Percentiles rank a stretch among this genome's conserved stretches.
phyloP scores from a whole-genome alignment of 2,329 filamentous ascomycete species.

The Penicillium sp. region DNA sequence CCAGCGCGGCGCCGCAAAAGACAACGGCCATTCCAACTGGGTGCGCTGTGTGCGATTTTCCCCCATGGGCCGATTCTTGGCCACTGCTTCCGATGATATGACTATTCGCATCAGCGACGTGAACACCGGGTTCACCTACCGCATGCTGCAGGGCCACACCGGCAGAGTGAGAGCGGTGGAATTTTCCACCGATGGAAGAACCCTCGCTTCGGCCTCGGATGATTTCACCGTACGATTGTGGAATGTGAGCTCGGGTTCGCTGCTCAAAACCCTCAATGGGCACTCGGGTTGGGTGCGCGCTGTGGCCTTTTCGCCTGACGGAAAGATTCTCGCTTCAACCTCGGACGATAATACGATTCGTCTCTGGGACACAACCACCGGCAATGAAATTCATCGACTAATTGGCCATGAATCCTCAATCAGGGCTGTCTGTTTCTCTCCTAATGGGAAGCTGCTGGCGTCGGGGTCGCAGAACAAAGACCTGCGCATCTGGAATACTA shows the following conservation, averaged over 20 bases:
- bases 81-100: constrained; percentile 12
- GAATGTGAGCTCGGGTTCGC: constrained; percentile 6
- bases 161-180: constrained; percentile 11
- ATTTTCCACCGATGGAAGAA: constrained; percentile 9
- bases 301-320: constrained; percentile 9
- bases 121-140: constrained; percentile 12
- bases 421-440: constrained; percentile 9
- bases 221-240: constrained; percentile 10
- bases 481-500: constrained; percentile 10
- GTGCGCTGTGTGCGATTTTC: constrained; percentile 11
- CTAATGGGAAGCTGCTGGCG: constrained; percentile 1
- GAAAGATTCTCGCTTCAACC: constrained; percentile 6
- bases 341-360: constrained; percentile 9
- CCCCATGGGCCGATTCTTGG: constrained; percentile 6
- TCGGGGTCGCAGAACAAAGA: constrained; percentile 10
- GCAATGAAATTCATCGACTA: neutral
- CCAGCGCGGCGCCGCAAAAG: constrained; percentile 8
- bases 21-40: constrained; percentile 11
- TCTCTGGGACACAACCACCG: constrained; percentile 5
- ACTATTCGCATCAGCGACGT: constrained; percentile 12
- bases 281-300: constrained; percentile 11
- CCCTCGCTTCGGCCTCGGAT: constrained; percentile 9
- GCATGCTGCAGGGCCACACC: constrained; percentile 9
- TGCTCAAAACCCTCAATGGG: neutral
- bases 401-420: constrained; percentile 2